Base-by-base conservation (phyloP, 352 stramenopile species). In the Globisporangium solare region DNA sequence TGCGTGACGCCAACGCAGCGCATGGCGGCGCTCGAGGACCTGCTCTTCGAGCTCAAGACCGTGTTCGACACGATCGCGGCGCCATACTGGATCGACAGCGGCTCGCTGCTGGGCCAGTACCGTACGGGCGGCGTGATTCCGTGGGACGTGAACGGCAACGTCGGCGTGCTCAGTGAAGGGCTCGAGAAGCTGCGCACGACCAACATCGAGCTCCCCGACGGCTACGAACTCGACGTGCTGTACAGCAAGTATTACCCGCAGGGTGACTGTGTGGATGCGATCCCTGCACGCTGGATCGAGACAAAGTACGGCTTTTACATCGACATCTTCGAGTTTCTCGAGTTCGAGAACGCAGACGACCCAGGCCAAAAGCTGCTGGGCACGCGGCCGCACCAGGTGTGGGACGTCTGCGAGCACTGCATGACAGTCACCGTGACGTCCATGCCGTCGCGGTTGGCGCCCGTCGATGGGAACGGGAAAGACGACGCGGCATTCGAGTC, bases 71-170 rank as follows among this genome's bases (percentile, higher is more conserved):
- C 67, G 40, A 49, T 60, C 8, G 35, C 67, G 5, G 56, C 80
- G 21, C 65, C 59, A 0, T 88, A 81, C 37, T 88, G 72, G 77
- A 67, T 86, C 39, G 71, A 84, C 54, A 79, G 77, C 51, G 73
- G 73, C 46, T 74, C 74, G 32, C 67, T 88, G 22, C 50, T 86
- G 58, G 77, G 77, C 14, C 66, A 81, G 56, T 75, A 83, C 31
- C 64, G 77, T 6, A 66, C 66, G 4, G 58, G 64, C 18, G 64
- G 74, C 31, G 57, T 86, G 21, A 63, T 84, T 7, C 68, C 76
- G 3, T 83, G 73, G 67, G 77, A 84, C 55, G 66, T 75, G 22
- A 74, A 86, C 52, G 74, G 60, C 10, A 65, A 78, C 61, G 47
- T 88, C 1, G 77, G 73, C 3, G 32, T 88, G 18, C 64, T 68